Percentiles rank a stretch among this genome's conserved stretches.
Conservation (phyloP, 352 stramenopile species). For the Pythium phragmitis region DNA sequence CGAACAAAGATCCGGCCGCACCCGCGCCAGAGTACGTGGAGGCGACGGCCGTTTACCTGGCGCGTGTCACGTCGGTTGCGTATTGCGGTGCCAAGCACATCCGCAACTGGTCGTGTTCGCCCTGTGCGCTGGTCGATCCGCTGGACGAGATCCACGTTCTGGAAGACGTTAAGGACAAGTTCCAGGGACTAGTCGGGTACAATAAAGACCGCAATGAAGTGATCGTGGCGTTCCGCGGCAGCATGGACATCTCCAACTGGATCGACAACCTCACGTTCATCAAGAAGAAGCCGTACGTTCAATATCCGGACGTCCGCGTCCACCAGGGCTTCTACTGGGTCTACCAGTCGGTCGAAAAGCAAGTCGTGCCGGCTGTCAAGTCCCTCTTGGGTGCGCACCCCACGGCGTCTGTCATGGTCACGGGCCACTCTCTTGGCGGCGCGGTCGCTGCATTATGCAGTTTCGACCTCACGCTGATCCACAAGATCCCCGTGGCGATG, state of each 20-base stretch:
- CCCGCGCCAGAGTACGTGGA: conserved; percentile 51
- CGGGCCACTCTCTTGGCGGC: conserved; percentile 74
- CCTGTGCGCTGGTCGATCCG: conserved; percentile 56
- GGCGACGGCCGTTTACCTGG: conserved; percentile 64
- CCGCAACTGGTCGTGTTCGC: conserved; percentile 70
- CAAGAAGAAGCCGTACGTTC: conserved; percentile 61
- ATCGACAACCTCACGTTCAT: conserved; percentile 85
- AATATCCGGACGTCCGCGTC: conserved; percentile 62
- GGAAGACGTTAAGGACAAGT: conserved; percentile 68
- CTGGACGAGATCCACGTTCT: conserved; percentile 54
- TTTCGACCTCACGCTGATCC: conserved; percentile 67
- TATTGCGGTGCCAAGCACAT: conserved; percentile 74
- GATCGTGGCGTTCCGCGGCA: conserved; percentile 78
- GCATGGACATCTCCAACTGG: conserved; percentile 84
- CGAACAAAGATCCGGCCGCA: neutral
- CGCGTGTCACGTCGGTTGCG: conserved; percentile 71
- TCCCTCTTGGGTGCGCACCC: conserved; percentile 38
- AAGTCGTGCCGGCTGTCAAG: conserved; percentile 44
- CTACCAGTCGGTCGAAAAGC: conserved; percentile 55
- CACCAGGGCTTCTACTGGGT: conserved; percentile 84
- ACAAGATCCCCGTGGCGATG: conserved; percentile 49
- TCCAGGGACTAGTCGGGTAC: conserved; percentile 80
- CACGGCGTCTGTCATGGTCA: conserved; percentile 51
- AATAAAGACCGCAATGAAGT: conserved; percentile 48
- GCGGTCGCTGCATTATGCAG: conserved; percentile 70